Conservation (phyloP, 139 green algal species). For the Chlamydomonas eustigma region DNA sequence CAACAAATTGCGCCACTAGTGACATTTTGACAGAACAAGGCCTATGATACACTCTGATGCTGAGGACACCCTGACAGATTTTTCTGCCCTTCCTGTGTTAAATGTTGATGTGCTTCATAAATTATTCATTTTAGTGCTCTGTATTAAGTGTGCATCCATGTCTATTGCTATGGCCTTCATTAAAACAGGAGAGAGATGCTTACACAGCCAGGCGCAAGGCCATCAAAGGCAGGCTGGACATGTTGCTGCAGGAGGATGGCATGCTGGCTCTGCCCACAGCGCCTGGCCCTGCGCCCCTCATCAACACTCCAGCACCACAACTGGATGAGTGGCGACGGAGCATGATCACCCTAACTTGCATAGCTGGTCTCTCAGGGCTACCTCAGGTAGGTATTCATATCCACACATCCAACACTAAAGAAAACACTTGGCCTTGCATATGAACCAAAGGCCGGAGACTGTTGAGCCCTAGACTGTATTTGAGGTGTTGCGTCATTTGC, state of each 20-base stretch:
- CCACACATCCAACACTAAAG: background rate
- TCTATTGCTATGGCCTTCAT: background rate
- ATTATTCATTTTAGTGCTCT: background rate
- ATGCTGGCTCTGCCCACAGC: conserved; percentile 71
- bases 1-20: too few relatives aligned
- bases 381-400: conserved; percentile 55
- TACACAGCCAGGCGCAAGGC: conserved; percentile 10
- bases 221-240: conserved; percentile 48
- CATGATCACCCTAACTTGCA: conserved; percentile 69
- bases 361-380: conserved; percentile 75
- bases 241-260: conserved; percentile 53
- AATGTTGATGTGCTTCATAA: background rate
- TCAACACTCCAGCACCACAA: conserved; percentile 36
- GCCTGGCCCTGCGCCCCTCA: conserved; percentile 65
- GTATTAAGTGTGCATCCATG: background rate
- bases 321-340: conserved; percentile 60
- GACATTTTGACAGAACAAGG: too few relatives aligned
- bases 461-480: too few relatives aligned
- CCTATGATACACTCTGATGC: too few relatives aligned
- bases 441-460: too few relatives aligned
- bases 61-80: background rate
- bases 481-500: too few relatives aligned
- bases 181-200: conserved; percentile 5
- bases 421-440: background rate
- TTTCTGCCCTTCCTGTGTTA: background rate